Conservation (phyloP, 306 rosid species). For the Fagus crenata region DNA sequence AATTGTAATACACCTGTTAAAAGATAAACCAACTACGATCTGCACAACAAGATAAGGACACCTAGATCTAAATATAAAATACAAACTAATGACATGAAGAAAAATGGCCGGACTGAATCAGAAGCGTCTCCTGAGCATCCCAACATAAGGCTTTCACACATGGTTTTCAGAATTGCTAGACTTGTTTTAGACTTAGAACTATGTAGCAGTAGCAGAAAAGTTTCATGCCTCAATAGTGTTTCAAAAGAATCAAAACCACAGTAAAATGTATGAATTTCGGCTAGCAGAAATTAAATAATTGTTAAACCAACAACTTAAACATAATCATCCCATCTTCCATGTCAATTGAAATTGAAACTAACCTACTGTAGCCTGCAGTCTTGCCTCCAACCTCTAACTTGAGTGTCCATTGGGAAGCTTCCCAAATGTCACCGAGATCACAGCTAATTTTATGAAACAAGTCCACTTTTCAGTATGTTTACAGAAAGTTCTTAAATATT, state of each 20-base stretch:
- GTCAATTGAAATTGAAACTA: background rate
- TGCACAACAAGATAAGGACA: background rate
- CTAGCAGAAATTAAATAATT: background rate
- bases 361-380: background rate
- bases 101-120: background rate
- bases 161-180: background rate
- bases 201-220: background rate
- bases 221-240: background rate
- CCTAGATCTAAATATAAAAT: background rate
- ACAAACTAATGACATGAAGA: background rate
- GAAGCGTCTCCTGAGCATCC: background rate
- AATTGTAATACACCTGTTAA: background rate
- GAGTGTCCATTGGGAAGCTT: background rate
- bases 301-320: background rate
- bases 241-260: background rate
- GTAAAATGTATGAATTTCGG: background rate
- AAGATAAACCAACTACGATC: background rate
- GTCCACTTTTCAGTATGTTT: background rate
- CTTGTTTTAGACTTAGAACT: background rate
- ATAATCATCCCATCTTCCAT: background rate
- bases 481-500: background rate
- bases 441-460: background rate
- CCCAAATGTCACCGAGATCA: background rate
- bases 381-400: background rate
- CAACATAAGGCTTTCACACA: background rate